Evolutionary conservation across 1,284 basidiomycete genomes (phyloP).

Genomic region (Trichosporon asahii): DNA sequence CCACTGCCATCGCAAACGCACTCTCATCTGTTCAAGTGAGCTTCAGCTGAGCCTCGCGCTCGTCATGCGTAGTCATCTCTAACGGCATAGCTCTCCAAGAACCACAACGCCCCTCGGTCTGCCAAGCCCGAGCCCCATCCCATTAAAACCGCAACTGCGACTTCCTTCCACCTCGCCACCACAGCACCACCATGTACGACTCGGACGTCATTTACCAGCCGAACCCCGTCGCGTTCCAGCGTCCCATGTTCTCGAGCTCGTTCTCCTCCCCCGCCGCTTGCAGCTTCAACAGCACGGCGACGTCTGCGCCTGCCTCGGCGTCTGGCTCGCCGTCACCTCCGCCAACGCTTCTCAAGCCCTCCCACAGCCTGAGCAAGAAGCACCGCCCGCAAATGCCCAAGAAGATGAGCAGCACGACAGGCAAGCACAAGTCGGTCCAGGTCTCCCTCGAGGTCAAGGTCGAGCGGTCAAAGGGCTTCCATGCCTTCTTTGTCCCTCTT

Average conservation of each 20-base stretch:
- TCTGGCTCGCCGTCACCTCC: slow-evolving; percentile 21
- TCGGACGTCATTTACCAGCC: slow-evolving; percentile 20
- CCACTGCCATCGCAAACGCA: background rate
- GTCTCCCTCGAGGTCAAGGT: slow-evolving; percentile 45
- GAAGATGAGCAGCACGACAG: slow-evolving; percentile 32
- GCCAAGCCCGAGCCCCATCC: background rate
- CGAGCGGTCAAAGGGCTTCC: slow-evolving; percentile 42
- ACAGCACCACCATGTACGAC: slow-evolving; percentile 15
- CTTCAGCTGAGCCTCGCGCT: background rate
- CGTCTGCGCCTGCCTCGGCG: slow-evolving; percentile 10
- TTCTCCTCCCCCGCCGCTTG: slow-evolving; percentile 19
- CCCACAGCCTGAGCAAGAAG: slow-evolving; percentile 15
- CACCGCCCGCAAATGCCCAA: slow-evolving; percentile 32
- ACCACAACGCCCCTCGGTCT: background rate
- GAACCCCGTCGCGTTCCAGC: slow-evolving; percentile 19
- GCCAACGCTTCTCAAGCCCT: slow-evolving; percentile 14
- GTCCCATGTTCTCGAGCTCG: slow-evolving; percentile 17
- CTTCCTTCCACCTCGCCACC: slow-evolving; percentile 1
- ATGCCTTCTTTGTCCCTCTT: slow-evolving; percentile 45
- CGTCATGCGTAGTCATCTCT: background rate
- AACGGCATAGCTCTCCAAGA: background rate
- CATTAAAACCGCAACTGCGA: background rate
- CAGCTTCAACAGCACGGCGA: background rate
- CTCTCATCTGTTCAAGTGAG: background rate
- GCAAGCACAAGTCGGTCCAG: slow-evolving; percentile 41